phyloP scores from a whole-genome alignment of 225 moss, liverwort and hornwort genomes.

The Pseudisothecium myosuroides region DNA sequence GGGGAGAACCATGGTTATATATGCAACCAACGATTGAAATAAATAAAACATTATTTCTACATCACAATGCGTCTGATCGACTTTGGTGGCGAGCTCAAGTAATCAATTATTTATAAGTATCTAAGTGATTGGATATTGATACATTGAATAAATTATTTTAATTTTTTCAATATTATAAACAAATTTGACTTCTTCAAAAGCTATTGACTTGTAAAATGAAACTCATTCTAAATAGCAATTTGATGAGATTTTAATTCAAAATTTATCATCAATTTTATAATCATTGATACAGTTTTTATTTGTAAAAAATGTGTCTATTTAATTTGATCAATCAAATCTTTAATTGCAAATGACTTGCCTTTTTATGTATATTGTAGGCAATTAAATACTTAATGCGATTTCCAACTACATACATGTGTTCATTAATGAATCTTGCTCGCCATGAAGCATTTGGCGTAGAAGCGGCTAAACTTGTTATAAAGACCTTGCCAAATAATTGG shows the following conservation, averaged over 20 bases:
- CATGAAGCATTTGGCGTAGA: slow-evolving; percentile 21
- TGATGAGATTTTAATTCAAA: neutral
- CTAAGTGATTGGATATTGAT: neutral
- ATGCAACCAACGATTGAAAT: slow-evolving; percentile 34
- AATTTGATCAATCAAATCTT: neutral
- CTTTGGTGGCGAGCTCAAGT: slow-evolving; percentile 29
- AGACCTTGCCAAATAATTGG: neutral
- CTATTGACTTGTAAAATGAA: no score
- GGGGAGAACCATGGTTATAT: slow-evolving; percentile 22
- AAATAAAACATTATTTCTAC: neutral
- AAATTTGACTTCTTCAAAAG: neutral
- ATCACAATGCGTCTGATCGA: neutral
- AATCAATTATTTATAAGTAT: neutral
- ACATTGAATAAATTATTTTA: no score
- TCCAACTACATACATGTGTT: slow-evolving; percentile 15
- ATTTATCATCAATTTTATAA: no score
- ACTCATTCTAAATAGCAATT: no score
- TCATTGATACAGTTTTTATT: neutral
- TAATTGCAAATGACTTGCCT: neutral
- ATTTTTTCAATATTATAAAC: neutral
- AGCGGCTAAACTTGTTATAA: neutral
- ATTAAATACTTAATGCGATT: slow-evolving; percentile 20
- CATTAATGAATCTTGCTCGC: slow-evolving; percentile 16
- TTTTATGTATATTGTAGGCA: neutral
- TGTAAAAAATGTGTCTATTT: neutral